phyloP scores from a whole-genome alignment of 2,329 filamentous ascomycete genomes.

The Colletotrichum shisoi region DNA sequence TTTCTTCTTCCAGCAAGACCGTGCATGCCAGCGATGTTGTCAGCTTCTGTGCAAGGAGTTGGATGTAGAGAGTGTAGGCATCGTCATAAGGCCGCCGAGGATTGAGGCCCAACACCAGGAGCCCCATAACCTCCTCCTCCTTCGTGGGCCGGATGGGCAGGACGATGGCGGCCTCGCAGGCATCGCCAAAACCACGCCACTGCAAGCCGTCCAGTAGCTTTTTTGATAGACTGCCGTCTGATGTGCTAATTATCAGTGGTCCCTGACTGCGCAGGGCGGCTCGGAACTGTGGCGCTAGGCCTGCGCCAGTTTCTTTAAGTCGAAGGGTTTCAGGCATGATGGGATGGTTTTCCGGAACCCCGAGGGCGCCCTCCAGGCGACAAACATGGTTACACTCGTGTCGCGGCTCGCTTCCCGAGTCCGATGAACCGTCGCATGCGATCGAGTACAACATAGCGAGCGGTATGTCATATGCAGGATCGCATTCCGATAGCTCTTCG shows the following conservation, averaged over 20 bases:
- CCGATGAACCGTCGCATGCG: constrained; percentile 50
- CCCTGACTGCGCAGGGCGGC: constrained; percentile 50
- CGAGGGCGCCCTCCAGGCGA: constrained; percentile 56
- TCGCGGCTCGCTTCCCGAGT: constrained; percentile 40
- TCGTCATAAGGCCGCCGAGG: constrained; percentile 76
- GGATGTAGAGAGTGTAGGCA: constrained; percentile 74
- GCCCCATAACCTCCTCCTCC: constrained; percentile 70
- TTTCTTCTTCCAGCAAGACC: constrained; percentile 75
- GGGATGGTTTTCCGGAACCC: constrained; percentile 55
- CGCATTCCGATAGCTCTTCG: constrained; percentile 54
- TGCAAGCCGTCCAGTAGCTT: constrained; percentile 65
- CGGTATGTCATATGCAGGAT: constrained; percentile 59
- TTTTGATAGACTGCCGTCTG: constrained; percentile 63
- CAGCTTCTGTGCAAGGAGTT: constrained; percentile 62
- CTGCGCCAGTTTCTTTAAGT: constrained; percentile 50
- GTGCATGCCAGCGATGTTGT: constrained; percentile 75
- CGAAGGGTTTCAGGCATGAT: constrained; percentile 52
- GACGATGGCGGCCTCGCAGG: constrained; percentile 71
- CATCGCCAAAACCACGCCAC: constrained; percentile 71
- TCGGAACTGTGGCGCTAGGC: constrained; percentile 52
- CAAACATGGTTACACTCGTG: constrained; percentile 50
- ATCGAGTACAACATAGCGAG: constrained; percentile 62
- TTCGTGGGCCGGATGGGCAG: constrained; percentile 74
- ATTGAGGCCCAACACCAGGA: constrained; percentile 75
- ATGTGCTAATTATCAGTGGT: constrained; percentile 53